These are phyloP conservation scores for Pezicula neosporulosa DNA, from an alignment of 2,329 filamentous ascomycete species.

Conservation along the genomic window DNA sequence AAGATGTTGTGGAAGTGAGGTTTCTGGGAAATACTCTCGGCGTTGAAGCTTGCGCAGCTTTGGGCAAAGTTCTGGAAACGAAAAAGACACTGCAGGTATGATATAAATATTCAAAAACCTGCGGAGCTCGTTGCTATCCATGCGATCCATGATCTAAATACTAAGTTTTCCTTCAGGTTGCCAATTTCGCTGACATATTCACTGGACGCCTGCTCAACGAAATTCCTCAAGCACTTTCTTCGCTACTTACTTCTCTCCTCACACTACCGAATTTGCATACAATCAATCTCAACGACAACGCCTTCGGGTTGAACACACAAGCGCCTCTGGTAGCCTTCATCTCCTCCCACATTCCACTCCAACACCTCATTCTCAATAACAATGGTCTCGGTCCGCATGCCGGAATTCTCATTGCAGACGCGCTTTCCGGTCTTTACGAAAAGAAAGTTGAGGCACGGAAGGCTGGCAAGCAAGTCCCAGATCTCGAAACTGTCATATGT, in stretches of 20 bases:
- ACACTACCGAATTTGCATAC: conserved; percentile 84
- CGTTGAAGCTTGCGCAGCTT: conserved; percentile 78
- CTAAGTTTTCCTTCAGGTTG: conserved; percentile 45
- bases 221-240: conserved; percentile 85
- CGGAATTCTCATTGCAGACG: conserved; percentile 83
- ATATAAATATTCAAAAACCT: background rate
- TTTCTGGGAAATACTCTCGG: conserved; percentile 91
- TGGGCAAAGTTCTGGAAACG: conserved; percentile 78
- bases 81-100: conserved; percentile 78
- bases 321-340: conserved; percentile 92
- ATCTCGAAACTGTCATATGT: conserved; percentile 95
- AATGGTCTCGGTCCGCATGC: conserved; percentile 93
- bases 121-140: conserved; percentile 7
- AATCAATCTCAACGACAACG: conserved; percentile 95
- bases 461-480: conserved; percentile 67
- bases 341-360: conserved; percentile 80
- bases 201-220: conserved; percentile 90
- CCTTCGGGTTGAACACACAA: conserved; percentile 93
- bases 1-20: conserved; percentile 78
- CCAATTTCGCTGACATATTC: conserved; percentile 96
- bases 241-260: conserved; percentile 80
- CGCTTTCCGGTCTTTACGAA: conserved; percentile 75
- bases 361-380: conserved; percentile 96
- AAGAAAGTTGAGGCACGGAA: conserved; percentile 80
- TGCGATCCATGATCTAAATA: background rate